Base-by-base conservation (phyloP, 2,329 filamentous ascomycete species). In the Beauveria medogensis region DNA sequence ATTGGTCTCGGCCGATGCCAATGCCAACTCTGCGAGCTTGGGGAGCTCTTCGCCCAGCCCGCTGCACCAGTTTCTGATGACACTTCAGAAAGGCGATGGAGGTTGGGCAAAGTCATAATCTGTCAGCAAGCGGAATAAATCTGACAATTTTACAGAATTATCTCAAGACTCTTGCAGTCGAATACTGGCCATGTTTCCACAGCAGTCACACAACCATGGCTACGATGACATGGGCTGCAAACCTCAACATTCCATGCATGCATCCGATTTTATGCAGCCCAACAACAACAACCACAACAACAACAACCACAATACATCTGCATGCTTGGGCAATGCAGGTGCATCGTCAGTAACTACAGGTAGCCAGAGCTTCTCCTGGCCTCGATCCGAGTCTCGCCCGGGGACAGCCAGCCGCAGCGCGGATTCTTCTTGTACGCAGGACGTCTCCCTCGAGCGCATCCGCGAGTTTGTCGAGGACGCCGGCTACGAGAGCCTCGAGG, bases 381-480 rank as follows among this genome's bases (percentile, higher is more conserved):
- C 57, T 10, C 57, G 48, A 1, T 46, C 48, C 41, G 57, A 59
- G 48, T 53, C 57, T 3, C 47, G 47, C 5, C 48, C 47, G 8
- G 20, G 18, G 3, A 47, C 28, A 2, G 48, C 28, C 56, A 44
- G 22, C 16, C 56, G 14, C 24, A 30, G 34, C 18, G 22, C 40
- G 16, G 16, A 28, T 12, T 59, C 22, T 3, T 59, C 34, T 2
- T 14, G 8, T 4, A n/a, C 37, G 5, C 47, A 28, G 24, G 47
- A 52, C 5, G 34, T 34, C 10, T 44, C 46, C 3, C 41, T 59
- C 10, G 57, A 59, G 26, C 57, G 48, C 5, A 59, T 59, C n/a
- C 47, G 48, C 2, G 57, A 53, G 26, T 59, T 53, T 34, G 57
- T 59, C 22, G 57, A 59, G 34, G 57, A 59, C 18, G 57, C 57